Percentiles rank a stretch among this genome's conserved stretches.
These are phyloP conservation scores for Infundibulicybe gibba DNA, from an alignment of 768 basidiomycete genomes.

Conservation along the genomic window DNA sequence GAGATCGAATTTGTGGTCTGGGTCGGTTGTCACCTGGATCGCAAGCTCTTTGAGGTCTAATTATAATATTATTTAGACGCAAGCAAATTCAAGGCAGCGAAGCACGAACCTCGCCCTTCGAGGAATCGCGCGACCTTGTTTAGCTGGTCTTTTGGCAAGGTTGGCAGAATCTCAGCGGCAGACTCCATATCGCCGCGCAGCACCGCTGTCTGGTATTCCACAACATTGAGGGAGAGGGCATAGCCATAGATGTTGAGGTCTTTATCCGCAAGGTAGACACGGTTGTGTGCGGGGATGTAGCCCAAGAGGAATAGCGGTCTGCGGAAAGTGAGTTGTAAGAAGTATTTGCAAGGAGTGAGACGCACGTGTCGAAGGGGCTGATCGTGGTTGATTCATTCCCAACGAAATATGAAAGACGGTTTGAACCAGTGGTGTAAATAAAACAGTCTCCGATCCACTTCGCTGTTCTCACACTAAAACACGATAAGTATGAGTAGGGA, in stretches of 20 bases:
- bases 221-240: constrained; percentile 77
- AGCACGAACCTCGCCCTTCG: constrained; percentile 71
- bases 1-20: constrained; percentile 95
- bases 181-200: constrained; percentile 85
- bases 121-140: constrained; percentile 95
- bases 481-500: not conserved
- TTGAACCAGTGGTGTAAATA: constrained; percentile 87
- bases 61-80: not conserved
- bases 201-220: constrained; percentile 96
- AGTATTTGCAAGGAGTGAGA: constrained; percentile 11
- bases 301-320: constrained; percentile 90
- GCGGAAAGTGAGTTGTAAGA: not conserved
- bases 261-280: constrained; percentile 94
- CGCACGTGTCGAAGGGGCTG: constrained; percentile 91
- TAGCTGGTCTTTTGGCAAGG: constrained; percentile 84
- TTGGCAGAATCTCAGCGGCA: constrained; percentile 78
- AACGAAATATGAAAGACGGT: constrained; percentile 92
- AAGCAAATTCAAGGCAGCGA: not conserved
- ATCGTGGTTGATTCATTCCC: constrained; percentile 92
- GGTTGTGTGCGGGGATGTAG: constrained; percentile 91
- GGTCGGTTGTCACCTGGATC: constrained; percentile 81
- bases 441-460: constrained; percentile 99
- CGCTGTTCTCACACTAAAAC: constrained; percentile 79
- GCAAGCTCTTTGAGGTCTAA: constrained; percentile 93
- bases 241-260: constrained; percentile 85